phyloP scores from a whole-genome alignment of 1,284 basidiomycete genomes.

The Ceratobasidium sp. region DNA sequence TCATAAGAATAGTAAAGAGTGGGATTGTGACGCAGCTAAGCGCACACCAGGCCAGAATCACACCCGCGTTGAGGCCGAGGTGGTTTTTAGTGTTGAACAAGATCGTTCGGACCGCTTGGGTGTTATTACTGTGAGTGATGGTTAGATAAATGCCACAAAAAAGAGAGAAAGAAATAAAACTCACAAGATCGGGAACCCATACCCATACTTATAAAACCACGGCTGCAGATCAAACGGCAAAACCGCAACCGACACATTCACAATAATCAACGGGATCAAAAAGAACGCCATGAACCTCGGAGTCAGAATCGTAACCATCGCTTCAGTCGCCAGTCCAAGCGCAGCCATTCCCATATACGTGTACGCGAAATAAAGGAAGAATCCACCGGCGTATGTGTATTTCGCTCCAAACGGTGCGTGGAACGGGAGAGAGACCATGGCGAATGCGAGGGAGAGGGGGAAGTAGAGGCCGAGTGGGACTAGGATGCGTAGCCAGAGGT shows the following conservation, averaged over 20 bases:
- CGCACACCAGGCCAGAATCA: slow-evolving; percentile 64
- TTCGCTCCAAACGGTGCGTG: slow-evolving; percentile 54
- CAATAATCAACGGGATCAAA: slow-evolving; percentile 55
- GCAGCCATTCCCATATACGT: slow-evolving; percentile 53
- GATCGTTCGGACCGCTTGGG: slow-evolving; percentile 58
- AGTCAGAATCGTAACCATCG: slow-evolving; percentile 50
- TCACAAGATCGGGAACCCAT: slow-evolving; percentile 59
- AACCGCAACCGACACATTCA: slow-evolving; percentile 57
- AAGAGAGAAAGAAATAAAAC: slow-evolving; percentile 3
- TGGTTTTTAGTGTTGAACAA: slow-evolving; percentile 65
- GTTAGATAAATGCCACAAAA: not conserved
- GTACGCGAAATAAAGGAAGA: slow-evolving; percentile 60
- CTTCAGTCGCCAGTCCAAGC: slow-evolving; percentile 57
- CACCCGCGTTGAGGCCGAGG: slow-evolving; percentile 62
- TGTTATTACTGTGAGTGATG: not conserved
- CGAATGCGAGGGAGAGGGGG: slow-evolving; percentile 57
- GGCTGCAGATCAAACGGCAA: slow-evolving; percentile 61
- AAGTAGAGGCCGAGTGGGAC: slow-evolving; percentile 57
- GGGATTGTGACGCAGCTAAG: slow-evolving; percentile 58
- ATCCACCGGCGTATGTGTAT: slow-evolving; percentile 60
- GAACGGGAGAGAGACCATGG: slow-evolving; percentile 61
- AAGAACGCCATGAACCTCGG: slow-evolving; percentile 50
- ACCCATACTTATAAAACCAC: slow-evolving; percentile 56
- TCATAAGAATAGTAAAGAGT: slow-evolving; percentile 1
- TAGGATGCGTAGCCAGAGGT: slow-evolving; percentile 57